Conservation (phyloP, 257 asterid genomes). For the Solanum habrochaites region DNA sequence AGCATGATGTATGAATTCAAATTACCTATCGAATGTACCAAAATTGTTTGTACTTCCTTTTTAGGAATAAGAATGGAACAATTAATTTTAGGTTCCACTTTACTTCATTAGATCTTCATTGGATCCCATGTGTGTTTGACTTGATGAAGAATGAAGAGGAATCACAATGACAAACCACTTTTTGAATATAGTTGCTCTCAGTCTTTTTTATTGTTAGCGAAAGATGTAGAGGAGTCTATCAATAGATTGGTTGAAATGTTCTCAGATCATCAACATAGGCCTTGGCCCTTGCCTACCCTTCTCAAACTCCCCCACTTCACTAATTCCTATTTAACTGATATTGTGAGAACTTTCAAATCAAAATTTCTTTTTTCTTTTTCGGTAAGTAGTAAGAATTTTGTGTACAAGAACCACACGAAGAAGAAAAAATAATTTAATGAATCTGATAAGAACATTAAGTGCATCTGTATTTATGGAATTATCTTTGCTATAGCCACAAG, state of each 20-base stretch:
- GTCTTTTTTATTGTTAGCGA: background rate
- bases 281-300: background rate
- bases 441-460: background rate
- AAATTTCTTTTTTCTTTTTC: background rate
- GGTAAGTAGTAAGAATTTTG: background rate
- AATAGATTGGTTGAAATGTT: background rate
- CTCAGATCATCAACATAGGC: background rate
- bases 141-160: background rate
- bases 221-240: background rate
- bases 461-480: background rate
- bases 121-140: background rate
- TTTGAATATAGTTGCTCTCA: background rate
- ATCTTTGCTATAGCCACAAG: background rate
- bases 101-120: background rate
- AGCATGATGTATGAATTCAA: background rate
- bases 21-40: background rate
- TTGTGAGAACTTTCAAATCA: background rate
- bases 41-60: background rate
- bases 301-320: background rate
- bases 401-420: background rate
- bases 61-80: background rate
- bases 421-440: background rate
- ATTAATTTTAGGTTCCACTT: background rate
- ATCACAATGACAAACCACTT: background rate
- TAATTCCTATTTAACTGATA: background rate